phyloP scores from a whole-genome alignment of 768 basidiomycete species.

The Lyophyllum semitale region DNA sequence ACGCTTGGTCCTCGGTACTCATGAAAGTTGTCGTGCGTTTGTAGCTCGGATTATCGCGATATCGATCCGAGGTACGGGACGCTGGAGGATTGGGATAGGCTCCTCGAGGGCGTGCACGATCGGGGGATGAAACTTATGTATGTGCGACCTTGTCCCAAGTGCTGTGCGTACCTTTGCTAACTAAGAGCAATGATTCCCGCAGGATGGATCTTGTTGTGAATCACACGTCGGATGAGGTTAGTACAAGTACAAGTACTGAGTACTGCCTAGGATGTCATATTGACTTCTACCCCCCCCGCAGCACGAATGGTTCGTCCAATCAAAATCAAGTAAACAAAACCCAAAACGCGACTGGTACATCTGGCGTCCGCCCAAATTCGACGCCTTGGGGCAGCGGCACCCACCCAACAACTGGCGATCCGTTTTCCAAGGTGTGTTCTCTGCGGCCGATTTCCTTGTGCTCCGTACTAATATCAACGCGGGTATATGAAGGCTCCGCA shows the following conservation, averaged over 20 bases:
- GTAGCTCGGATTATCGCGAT: slow-evolving; percentile 60
- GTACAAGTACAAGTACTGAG: too few species aligned
- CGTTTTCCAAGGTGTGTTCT: slow-evolving; percentile 55
- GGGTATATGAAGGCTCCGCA: slow-evolving; percentile 47
- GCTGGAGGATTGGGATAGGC: slow-evolving; percentile 57
- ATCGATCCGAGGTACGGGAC: slow-evolving; percentile 70
- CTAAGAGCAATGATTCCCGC: not conserved
- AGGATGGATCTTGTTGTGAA: slow-evolving; percentile 83
- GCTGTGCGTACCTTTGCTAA: not conserved
- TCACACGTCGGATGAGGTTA: slow-evolving; percentile 68
- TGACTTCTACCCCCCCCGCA: slow-evolving; percentile 21
- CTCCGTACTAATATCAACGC: not conserved
- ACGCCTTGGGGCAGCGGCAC: slow-evolving; percentile 49
- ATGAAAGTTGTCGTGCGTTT: not conserved
- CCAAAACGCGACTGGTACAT: slow-evolving; percentile 78
- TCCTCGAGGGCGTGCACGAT: slow-evolving; percentile 54
- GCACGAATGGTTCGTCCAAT: slow-evolving; percentile 74
- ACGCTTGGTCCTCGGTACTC: not conserved
- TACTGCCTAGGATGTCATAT: too few species aligned
- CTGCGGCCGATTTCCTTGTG: not conserved
- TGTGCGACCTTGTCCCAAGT: slow-evolving; percentile 18
- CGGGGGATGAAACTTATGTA: slow-evolving; percentile 74
- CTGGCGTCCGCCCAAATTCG: slow-evolving; percentile 63
- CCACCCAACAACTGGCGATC: slow-evolving; percentile 80
- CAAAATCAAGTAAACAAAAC: slow-evolving; percentile 48